Conservation (phyloP, 495 filamentous ascomycete genomes). For the Penicillium cosmopolitanum region DNA sequence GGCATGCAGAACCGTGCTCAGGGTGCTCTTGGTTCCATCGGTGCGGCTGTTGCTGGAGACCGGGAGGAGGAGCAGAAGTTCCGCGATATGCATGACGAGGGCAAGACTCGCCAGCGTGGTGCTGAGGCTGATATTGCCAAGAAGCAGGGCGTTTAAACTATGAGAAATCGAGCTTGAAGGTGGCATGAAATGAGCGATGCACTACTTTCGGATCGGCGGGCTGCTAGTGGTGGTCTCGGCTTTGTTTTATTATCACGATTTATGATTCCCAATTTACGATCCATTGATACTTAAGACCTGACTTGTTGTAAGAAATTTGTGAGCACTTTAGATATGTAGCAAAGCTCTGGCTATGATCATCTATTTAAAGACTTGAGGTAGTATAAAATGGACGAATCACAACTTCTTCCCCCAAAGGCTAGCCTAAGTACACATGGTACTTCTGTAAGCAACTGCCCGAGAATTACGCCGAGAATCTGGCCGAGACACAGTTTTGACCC, state of each 20-base stretch:
- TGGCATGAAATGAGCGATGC: no score
- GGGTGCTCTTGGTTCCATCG: constrained; percentile 70
- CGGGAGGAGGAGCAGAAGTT: constrained; percentile 60
- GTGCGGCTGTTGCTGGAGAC: constrained; percentile 75
- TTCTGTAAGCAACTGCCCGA: no score
- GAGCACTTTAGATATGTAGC: no score
- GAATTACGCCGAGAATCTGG: neutral
- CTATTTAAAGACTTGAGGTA: no score
- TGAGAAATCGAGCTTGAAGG: no score
- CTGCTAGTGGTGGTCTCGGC: neutral
- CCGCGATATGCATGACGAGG: constrained; percentile 73
- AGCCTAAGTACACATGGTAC: no score
- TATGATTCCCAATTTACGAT: constrained; percentile 23
- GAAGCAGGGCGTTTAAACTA: constrained; percentile 45
- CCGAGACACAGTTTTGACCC: neutral
- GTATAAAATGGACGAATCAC: no score
- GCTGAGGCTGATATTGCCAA: constrained; percentile 83
- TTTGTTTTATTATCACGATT: constrained; percentile 20
- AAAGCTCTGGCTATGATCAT: no score
- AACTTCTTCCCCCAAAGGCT: no score
- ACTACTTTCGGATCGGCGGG: neutral
- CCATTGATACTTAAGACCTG: neutral
- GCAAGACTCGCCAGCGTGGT: constrained; percentile 84
- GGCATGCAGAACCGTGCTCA: constrained; percentile 73
- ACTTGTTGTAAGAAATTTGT: neutral